phyloP scores from a whole-genome alignment of 2,329 filamentous ascomycete genomes.

The Cladophialophora immunda region DNA sequence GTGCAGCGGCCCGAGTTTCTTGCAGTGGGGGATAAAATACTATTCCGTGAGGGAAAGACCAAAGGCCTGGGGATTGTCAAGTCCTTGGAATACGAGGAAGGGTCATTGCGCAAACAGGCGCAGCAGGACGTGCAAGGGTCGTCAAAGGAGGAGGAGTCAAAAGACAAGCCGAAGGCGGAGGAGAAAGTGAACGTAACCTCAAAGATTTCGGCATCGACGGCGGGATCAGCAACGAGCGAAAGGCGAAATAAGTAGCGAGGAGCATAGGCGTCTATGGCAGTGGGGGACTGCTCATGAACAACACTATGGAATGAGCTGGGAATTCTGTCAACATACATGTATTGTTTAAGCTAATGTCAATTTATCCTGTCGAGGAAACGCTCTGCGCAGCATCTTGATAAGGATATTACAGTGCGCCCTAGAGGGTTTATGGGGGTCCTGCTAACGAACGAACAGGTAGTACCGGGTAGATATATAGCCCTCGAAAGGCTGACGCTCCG shows the following conservation, averaged over 20 bases:
- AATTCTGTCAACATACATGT: background rate
- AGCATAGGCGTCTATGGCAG: background rate
- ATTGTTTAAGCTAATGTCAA: background rate
- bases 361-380: background rate
- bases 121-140: background rate
- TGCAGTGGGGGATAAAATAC: slow-evolving; percentile 82
- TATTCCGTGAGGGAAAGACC: slow-evolving; percentile 93
- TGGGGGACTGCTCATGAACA: background rate
- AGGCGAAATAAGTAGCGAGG: slow-evolving; percentile 21
- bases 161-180: slow-evolving; percentile 26
- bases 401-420: too few species aligned
- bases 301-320: background rate
- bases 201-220: slow-evolving; percentile 7
- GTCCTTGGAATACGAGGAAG: slow-evolving; percentile 80
- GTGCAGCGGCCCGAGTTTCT: slow-evolving; percentile 94
- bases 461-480: background rate
- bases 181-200: slow-evolving; percentile 9
- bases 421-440: too few species aligned
- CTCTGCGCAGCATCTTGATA: background rate
- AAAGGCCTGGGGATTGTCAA: slow-evolving; percentile 97
- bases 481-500: background rate
- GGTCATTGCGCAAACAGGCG: slow-evolving; percentile 56
- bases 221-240: slow-evolving; percentile 16
- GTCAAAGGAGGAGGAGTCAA: slow-evolving; percentile 18
- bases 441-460: too few species aligned